Base-by-base conservation (phyloP, 2,329 filamentous ascomycete genomes). In the Xylaria sp. region DNA sequence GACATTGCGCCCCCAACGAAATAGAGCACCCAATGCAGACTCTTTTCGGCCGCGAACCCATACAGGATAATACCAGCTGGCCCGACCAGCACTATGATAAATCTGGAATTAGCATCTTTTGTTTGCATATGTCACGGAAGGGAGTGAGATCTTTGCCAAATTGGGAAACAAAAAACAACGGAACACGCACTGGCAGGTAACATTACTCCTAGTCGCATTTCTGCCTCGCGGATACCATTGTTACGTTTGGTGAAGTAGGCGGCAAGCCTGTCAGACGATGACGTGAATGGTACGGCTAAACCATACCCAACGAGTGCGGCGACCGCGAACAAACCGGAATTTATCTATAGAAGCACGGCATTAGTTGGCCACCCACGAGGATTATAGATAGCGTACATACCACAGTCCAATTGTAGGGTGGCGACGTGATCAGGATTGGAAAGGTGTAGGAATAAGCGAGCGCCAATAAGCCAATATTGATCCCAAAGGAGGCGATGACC, bases 1-100 rank as follows among this genome's bases (percentile, higher is more conserved):
- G 76, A 77, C 76, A 85, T 76, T n/a, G 72, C 78, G 7, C 82
- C 80, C 11, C 80, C 83, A 7, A 78, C 71, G 57, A 85, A 83
- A 74, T 82, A 85, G 21, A 72, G 72, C 15, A 78, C 67, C 78
- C 78, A 81, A 65, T 79, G 79, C 60, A 80, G 68, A 56, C 78
- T 65, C 33, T 68, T 67, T 64, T 78, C 70, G 6, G 77, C 77
- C 13, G 70, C 67, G 23, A 74, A 51, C 1, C 71, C 72, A 21
- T 79, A 80, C 8, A 79, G 70, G 7, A 78, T 71, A 17, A 77
- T 57, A 0, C 77, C 77, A 5, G 72, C 75, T 8, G 76, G 73
- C 31, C 77, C 71, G 25, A 72, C 62, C 3, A 78, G 7, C 44
- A 76, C 60, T 62, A 17, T 37, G 21, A 38, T 7, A 33, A 56